phyloP scores from a whole-genome alignment of 192 early-diverging fungal genomes.

The Backusella macrospora region DNA sequence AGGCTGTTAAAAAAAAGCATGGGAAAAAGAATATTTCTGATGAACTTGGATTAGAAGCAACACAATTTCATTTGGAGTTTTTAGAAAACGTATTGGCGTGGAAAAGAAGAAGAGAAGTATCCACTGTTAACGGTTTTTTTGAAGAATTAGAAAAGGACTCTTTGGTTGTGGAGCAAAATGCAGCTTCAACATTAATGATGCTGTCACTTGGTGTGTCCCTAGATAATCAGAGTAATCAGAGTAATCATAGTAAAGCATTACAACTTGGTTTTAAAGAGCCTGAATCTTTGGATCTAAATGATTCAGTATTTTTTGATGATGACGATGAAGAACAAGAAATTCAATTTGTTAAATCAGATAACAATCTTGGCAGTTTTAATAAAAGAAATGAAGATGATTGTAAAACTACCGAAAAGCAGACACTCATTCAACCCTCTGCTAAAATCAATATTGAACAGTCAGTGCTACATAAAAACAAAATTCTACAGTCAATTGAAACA shows the following conservation, averaged over 20 bases:
- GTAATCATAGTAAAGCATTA: neutral
- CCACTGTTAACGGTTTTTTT: neutral
- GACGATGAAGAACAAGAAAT: slow-evolving; percentile 26
- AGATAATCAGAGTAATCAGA: neutral
- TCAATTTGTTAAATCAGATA: neutral
- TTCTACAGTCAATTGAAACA: neutral
- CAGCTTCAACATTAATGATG: neutral
- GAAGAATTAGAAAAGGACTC: neutral
- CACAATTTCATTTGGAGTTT: slow-evolving; percentile 45
- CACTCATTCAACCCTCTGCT: neutral
- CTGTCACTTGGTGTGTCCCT: neutral
- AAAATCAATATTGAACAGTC: neutral
- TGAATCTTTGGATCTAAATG: neutral
- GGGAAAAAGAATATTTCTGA: slow-evolving; percentile 53
- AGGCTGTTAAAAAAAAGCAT: slow-evolving; percentile 37
- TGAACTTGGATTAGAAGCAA: slow-evolving; percentile 30
- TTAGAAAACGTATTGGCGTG: slow-evolving; percentile 36
- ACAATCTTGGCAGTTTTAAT: too few species aligned
- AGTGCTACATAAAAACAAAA: neutral
- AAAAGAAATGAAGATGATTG: neutral
- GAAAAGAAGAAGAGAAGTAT: neutral
- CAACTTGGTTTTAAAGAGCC: neutral
- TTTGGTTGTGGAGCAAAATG: neutral
- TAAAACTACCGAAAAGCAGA: neutral
- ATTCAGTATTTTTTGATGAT: neutral